Conservation (phyloP, 2,329 filamentous ascomycete genomes). For the Exophiala sp. region DNA sequence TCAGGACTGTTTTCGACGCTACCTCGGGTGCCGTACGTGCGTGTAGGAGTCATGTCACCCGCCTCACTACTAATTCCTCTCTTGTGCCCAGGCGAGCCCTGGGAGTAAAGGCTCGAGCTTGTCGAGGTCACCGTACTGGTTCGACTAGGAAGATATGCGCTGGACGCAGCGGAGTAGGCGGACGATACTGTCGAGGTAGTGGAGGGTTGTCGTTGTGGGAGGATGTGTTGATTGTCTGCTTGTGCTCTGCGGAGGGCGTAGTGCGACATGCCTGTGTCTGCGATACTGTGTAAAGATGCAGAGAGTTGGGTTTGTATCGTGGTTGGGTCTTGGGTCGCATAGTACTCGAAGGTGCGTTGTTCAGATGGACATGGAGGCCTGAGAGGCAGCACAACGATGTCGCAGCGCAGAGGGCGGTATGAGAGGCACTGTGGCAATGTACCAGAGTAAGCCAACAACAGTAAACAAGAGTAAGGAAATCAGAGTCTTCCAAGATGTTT, state of each 20-base stretch:
- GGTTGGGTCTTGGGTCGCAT: constrained; percentile 14
- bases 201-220: constrained; percentile 48
- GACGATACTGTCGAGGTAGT: constrained; percentile 52
- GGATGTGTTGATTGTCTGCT: constrained; percentile 20
- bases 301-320: constrained; percentile 6
- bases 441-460: background rate
- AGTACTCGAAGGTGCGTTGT: constrained; percentile 5
- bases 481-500: background rate
- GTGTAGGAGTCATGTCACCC: constrained; percentile 49
- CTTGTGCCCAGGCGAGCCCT: constrained; percentile 52
- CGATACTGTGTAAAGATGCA: constrained; percentile 1
- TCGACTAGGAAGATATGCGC: constrained; percentile 48
- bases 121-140: constrained; percentile 68
- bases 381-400: background rate
- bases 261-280: constrained; percentile 23
- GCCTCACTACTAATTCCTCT: constrained; percentile 74
- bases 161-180: constrained; percentile 45
- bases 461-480: background rate
- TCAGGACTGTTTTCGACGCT: constrained; percentile 47
- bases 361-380: constrained; percentile 1
- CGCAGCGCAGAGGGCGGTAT: too few relatives aligned
- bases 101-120: constrained; percentile 55
- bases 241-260: constrained; percentile 24
- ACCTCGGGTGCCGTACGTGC: constrained; percentile 43
- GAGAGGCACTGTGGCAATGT: background rate